Conservation (phyloP, 495 filamentous ascomycete genomes). For the Friedmanniomyces endolithicus region DNA sequence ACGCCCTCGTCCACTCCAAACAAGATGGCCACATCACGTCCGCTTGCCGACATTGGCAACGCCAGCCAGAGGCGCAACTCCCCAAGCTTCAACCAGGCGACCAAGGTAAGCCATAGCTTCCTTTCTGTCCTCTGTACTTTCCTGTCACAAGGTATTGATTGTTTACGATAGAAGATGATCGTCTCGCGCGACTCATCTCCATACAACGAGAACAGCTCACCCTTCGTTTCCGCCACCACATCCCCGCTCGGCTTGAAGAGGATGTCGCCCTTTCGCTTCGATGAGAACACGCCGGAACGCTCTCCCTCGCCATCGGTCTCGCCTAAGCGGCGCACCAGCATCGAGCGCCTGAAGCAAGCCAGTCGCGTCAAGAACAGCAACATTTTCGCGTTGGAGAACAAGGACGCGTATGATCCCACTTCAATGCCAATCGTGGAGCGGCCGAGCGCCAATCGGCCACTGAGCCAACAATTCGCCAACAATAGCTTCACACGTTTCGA, state of each 20-base stretch:
- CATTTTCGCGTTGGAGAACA: constrained; percentile 81
- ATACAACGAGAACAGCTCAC: constrained; percentile 20
- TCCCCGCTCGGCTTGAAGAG: constrained; percentile 46
- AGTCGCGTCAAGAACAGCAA: constrained; percentile 94
- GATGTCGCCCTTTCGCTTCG: constrained; percentile 46
- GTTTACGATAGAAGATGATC: constrained; percentile 29
- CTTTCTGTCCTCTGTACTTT: constrained; percentile 6
- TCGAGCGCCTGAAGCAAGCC: constrained; percentile 83
- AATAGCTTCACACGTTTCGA: constrained; percentile 20
- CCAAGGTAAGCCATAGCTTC: constrained; percentile 24
- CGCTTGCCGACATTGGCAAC: constrained; percentile 31
- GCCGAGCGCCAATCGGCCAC: constrained; percentile 39
- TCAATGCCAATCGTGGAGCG: constrained; percentile 60
- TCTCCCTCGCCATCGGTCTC: constrained; percentile 40
- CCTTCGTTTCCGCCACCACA: constrained; percentile 36
- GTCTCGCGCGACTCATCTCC: constrained; percentile 50
- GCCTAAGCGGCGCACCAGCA: constrained; percentile 66
- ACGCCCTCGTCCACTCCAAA: constrained; percentile 21
- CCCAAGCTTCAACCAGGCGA: constrained; percentile 32
- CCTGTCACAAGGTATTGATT: constrained; percentile 3
- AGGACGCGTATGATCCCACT: constrained; percentile 82
- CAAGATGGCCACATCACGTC: constrained; percentile 25
- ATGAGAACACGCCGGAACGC: constrained; percentile 55
- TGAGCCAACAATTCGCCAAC: constrained; percentile 36
- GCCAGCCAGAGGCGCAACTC: constrained; percentile 32